Conservation (phyloP, 2,329 filamentous ascomycete species). For the Elsinoe australis region DNA sequence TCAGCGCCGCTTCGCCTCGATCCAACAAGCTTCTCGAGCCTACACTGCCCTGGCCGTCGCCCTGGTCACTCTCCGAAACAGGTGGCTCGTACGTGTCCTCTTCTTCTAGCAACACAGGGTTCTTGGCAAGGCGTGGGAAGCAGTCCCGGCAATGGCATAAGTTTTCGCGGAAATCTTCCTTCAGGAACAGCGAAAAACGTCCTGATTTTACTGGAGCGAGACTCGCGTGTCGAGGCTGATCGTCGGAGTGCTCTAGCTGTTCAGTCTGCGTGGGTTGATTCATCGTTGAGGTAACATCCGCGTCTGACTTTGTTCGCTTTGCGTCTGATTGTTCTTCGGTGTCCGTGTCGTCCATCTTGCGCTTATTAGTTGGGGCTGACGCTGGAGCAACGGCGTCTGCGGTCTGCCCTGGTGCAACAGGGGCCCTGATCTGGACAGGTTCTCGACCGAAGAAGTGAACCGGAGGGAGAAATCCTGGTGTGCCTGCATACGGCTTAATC, state of each 20-base stretch:
- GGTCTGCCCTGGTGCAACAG: not conserved
- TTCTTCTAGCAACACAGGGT: constrained; percentile 82
- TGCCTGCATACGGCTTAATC: constrained; percentile 81
- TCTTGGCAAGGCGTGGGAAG: constrained; percentile 61
- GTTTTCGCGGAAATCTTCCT: constrained; percentile 66
- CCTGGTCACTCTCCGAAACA: constrained; percentile 54
- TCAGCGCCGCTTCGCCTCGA: constrained; percentile 83
- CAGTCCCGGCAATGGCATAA: constrained; percentile 79
- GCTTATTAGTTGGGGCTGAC: constrained; percentile 31
- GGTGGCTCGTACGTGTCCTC: constrained; percentile 93
- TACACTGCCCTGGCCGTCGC: constrained; percentile 47
- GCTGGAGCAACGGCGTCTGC: not conserved
- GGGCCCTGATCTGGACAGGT: not conserved
- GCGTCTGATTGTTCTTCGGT: constrained; percentile 4
- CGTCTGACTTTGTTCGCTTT: constrained; percentile 18
- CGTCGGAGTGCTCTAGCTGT: constrained; percentile 23
- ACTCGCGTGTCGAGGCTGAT: constrained; percentile 27
- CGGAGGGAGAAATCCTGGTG: constrained; percentile 68
- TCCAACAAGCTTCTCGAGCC: constrained; percentile 81
- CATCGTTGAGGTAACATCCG: constrained; percentile 6
- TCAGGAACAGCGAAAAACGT: constrained; percentile 74
- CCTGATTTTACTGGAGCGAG: constrained; percentile 50
- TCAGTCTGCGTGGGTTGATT: not conserved
- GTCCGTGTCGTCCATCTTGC: constrained; percentile 38
- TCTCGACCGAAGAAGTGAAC: constrained; percentile 40